phyloP scores from a whole-genome alignment of 495 filamentous ascomycete genomes.

The Podospora comata region DNA sequence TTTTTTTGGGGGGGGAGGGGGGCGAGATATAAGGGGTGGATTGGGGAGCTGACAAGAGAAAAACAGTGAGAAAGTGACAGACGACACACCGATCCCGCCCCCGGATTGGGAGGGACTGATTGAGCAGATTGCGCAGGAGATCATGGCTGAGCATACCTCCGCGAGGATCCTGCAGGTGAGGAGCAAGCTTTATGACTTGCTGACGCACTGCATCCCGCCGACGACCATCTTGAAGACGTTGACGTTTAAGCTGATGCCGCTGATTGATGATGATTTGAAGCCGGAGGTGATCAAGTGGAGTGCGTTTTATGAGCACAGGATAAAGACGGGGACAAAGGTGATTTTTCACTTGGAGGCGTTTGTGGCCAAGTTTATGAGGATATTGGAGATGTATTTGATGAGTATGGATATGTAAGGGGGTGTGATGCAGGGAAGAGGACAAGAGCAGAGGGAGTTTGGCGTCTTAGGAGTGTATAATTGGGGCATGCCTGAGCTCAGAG shows the following conservation, averaged over 20 bases:
- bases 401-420: slow-evolving; percentile 65
- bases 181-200: slow-evolving; percentile 88
- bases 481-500: background rate
- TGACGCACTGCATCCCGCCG: slow-evolving; percentile 94
- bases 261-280: slow-evolving; percentile 84
- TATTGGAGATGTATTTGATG: slow-evolving; percentile 90
- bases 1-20: background rate
- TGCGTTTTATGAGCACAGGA: slow-evolving; percentile 93
- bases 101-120: slow-evolving; percentile 96
- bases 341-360: slow-evolving; percentile 99
- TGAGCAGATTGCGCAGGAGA: slow-evolving; percentile 79
- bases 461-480: slow-evolving; percentile 3
- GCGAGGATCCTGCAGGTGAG: slow-evolving; percentile 80
- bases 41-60: background rate
- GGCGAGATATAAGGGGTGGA: slow-evolving; percentile 5
- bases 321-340: slow-evolving; percentile 86
- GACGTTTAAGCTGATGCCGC: slow-evolving; percentile 84
- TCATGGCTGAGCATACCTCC: slow-evolving; percentile 86
- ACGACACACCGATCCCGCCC: slow-evolving; percentile 82
- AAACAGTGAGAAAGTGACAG: slow-evolving; percentile 81
- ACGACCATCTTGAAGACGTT: slow-evolving; percentile 90
- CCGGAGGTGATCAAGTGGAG: slow-evolving; percentile 92
- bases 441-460: background rate
- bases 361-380: slow-evolving; percentile 96
- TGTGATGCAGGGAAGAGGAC: background rate